Conservation (phyloP, 1,284 basidiomycete species). For the Rugosomyces carneus region DNA sequence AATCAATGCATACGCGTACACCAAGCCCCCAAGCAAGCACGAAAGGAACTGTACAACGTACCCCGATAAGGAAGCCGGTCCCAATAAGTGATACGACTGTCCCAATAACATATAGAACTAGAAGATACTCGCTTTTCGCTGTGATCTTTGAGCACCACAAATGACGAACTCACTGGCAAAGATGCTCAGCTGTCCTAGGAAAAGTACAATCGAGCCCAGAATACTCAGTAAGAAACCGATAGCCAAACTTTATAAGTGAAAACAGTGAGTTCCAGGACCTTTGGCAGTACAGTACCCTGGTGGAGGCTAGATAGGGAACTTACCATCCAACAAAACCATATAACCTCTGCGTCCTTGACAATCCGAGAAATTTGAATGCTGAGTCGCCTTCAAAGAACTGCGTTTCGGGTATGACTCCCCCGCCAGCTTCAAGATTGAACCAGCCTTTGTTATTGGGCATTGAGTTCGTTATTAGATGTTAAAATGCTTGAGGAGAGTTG, state of each 20-base stretch:
- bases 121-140: too few species aligned
- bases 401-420: slow-evolving; percentile 55
- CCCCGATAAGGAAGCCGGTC: slow-evolving; percentile 86
- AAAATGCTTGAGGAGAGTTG: neutral
- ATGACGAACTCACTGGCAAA: slow-evolving; percentile 65
- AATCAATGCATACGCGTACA: neutral
- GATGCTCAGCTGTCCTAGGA: slow-evolving; percentile 61
- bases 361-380: slow-evolving; percentile 72
- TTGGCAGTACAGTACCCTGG: neutral
- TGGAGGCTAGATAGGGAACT: slow-evolving; percentile 22
- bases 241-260: slow-evolving; percentile 30
- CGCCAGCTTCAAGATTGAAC: slow-evolving; percentile 69
- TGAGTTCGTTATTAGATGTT: slow-evolving; percentile 14
- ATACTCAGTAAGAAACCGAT: slow-evolving; percentile 77
- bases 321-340: slow-evolving; percentile 84
- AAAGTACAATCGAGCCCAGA: slow-evolving; percentile 74
- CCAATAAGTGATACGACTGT: slow-evolving; percentile 80
- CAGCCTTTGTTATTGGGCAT: slow-evolving; percentile 43
- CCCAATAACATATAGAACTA: slow-evolving; percentile 81
- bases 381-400: slow-evolving; percentile 80
- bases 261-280: neutral
- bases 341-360: slow-evolving; percentile 74
- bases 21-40: neutral
- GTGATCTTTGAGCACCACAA: neutral
- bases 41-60: slow-evolving; percentile 30